These are phyloP conservation scores for Halophytophthora polymorphica DNA, from an alignment of 352 stramenopile genomes.

Conservation along the genomic window DNA sequence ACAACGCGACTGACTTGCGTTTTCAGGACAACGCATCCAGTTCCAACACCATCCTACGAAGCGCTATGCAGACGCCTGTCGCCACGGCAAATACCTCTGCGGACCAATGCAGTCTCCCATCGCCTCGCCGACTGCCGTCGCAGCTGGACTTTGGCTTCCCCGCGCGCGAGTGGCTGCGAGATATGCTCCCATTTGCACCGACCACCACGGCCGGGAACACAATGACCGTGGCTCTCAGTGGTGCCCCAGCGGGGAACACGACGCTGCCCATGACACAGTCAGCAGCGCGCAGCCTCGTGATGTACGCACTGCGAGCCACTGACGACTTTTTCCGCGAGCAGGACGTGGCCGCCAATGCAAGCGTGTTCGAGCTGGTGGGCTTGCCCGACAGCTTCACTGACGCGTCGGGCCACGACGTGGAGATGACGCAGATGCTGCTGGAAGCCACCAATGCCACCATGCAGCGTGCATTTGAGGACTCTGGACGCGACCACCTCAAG, in stretches of 20 bases:
- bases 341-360: slow-evolving; percentile 17
- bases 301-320: slow-evolving; percentile 26
- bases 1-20: neutral
- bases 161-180: slow-evolving; percentile 39
- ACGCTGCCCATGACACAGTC: slow-evolving; percentile 29
- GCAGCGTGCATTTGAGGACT: slow-evolving; percentile 16
- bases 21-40: slow-evolving; percentile 8
- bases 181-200: slow-evolving; percentile 29
- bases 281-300: slow-evolving; percentile 26
- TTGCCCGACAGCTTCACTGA: slow-evolving; percentile 11
- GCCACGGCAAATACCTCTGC: slow-evolving; percentile 18
- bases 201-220: slow-evolving; percentile 19
- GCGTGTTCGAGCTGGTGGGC: slow-evolving; percentile 22
- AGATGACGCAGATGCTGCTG: slow-evolving; percentile 20
- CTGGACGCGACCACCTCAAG: slow-evolving; percentile 17
- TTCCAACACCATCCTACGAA: slow-evolving; percentile 38
- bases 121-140: slow-evolving; percentile 37
- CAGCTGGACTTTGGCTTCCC: slow-evolving; percentile 53
- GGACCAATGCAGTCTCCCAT: slow-evolving; percentile 35
- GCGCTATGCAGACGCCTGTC: slow-evolving; percentile 23
- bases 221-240: slow-evolving; percentile 18
- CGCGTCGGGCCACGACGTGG: slow-evolving; percentile 12
- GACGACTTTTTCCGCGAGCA: slow-evolving; percentile 47
- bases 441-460: slow-evolving; percentile 26
- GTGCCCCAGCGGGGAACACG: neutral